Evolutionary conservation across 2,329 filamentous ascomycete species (phyloP), one percentile per base, ranked within the genome.

Genomic region (Trichoderma asperellum): DNA sequence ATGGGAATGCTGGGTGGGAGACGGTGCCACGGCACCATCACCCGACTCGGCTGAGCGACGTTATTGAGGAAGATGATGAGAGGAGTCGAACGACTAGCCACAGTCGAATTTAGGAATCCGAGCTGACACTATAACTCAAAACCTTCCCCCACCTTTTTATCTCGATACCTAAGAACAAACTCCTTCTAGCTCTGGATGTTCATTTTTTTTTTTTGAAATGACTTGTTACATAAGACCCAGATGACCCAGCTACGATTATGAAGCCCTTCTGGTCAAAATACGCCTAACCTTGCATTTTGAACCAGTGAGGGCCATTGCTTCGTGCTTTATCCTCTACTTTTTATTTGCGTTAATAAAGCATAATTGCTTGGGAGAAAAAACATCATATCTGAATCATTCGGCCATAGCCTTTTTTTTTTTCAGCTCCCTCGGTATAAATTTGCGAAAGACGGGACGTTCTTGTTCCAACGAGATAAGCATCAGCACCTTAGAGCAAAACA

Each of bases 41-140:
- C 80, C 94, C 94, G 0, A 97, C 94, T 10, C 85, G 94, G 68
- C 83, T 97, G 72, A 97, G 93, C 78, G 94, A 97, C 80, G 94
- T 97, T 34, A 86, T 96, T 35, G 91, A 94, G 76, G 93, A 93
- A 76, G 91, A 96, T 72, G 92, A 96, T 73, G 93, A 96, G 80
- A 85, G 89, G 62, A 92, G 91, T 77, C 87, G 91, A 27, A 92
- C 91, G 16, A 92, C 89, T 12, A 91, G 89, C 77, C 86, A 89
- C 71, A 89, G 87, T 75, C 85, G 86, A 37, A 74, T 74, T 52
- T 79, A 79, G 74, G 74, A 75, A 49, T 74, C 72, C 14, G 70
- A 72, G 18, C 55, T 72, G 62, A 72, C 49, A 34, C 57, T 32
- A 62, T 12, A 52, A 27, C 61, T 49, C 21, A 49, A 49, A 16